Percentiles rank a stretch among this genome's conserved stretches.
Evolutionary conservation across 352 stramenopile species (phyloP).

Genomic region (Phytophthora foliorum): DNA sequence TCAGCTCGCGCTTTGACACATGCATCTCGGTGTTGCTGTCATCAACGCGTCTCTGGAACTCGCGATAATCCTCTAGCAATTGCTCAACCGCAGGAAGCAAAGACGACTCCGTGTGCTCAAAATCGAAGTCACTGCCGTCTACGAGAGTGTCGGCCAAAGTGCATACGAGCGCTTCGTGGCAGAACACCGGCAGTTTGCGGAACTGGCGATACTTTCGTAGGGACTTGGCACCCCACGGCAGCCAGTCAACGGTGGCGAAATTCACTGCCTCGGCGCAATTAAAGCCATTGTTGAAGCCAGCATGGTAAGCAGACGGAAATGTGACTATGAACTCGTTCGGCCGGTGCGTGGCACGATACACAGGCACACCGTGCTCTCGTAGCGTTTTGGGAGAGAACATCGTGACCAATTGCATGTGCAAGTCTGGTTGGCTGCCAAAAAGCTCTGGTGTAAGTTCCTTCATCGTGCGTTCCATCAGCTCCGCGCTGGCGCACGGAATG

Average conservation of each 20-base stretch:
- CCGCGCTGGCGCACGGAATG: slow-evolving; percentile 92
- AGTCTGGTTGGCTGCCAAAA: slow-evolving; percentile 95
- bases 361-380: slow-evolving; percentile 89
- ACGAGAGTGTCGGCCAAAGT: slow-evolving; percentile 79
- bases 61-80: slow-evolving; percentile 61
- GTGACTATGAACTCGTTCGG: slow-evolving; percentile 99
- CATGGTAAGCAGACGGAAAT: slow-evolving; percentile 98
- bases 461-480: slow-evolving; percentile 93
- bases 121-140: slow-evolving; percentile 65
- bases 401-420: slow-evolving; percentile 94
- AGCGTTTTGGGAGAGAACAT: slow-evolving; percentile 86
- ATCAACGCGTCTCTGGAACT: slow-evolving; percentile 58
- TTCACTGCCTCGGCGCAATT: slow-evolving; percentile 94
- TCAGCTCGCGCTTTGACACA: slow-evolving; percentile 58
- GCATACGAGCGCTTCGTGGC: slow-evolving; percentile 85
- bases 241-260: slow-evolving; percentile 91
- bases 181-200: slow-evolving; percentile 87
- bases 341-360: slow-evolving; percentile 96
- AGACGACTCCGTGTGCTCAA: slow-evolving; percentile 51
- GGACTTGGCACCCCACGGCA: slow-evolving; percentile 83
- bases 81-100: slow-evolving; percentile 73
- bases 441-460: slow-evolving; percentile 94
- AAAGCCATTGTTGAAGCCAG: slow-evolving; percentile 98
- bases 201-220: slow-evolving; percentile 83
- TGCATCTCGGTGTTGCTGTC: slow-evolving; percentile 20